Conservation (phyloP, 495 filamentous ascomycete species). For the Podospora sp. region DNA sequence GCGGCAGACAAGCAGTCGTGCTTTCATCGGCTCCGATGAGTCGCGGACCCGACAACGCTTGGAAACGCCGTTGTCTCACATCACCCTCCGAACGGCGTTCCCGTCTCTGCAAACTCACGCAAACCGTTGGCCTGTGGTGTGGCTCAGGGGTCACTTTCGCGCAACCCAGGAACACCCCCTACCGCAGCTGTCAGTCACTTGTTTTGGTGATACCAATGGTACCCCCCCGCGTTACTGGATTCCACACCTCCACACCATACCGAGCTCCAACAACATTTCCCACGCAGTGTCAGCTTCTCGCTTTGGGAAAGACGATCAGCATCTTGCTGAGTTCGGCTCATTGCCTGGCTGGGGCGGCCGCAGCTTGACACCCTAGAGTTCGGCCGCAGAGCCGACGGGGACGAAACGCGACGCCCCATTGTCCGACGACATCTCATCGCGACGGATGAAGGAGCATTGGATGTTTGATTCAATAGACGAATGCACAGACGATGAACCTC, state of each 20-base stretch:
- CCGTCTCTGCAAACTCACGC: background rate
- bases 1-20: background rate
- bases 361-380: too few species aligned
- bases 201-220: background rate
- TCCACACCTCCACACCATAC: too few species aligned
- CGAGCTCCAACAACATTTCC: background rate
- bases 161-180: too few species aligned
- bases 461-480: too few species aligned
- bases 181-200: background rate
- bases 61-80: background rate
- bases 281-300: background rate
- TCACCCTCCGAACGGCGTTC: background rate
- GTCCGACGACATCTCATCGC: too few species aligned
- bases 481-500: too few species aligned
- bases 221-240: background rate
- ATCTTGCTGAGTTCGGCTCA: too few species aligned
- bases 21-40: background rate
- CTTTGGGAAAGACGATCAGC: background rate
- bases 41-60: background rate
- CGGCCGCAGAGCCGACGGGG: too few species aligned
- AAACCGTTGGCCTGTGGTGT: background rate
- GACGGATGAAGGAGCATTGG: too few species aligned
- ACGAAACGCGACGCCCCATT: too few species aligned
- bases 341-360: too few species aligned
- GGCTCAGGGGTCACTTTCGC: background rate